Base-by-base conservation (phyloP, 139 green algal genomes). In the Diplosphaera chodatii region DNA sequence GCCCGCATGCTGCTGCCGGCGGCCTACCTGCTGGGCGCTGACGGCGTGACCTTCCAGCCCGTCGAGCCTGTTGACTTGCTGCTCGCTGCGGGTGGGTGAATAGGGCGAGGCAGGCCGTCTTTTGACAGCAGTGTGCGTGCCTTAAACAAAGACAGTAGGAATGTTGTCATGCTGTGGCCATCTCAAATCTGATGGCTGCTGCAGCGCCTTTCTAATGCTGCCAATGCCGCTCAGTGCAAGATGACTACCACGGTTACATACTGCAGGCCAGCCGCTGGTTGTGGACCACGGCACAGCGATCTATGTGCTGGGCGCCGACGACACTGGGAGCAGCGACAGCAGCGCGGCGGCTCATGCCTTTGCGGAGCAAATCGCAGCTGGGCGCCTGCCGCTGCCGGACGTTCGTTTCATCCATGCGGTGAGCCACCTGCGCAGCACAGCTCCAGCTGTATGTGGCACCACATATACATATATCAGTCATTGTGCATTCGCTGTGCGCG, bases 271-370 rank as follows among this genome's bases (percentile, higher is more conserved):
- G 25, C 32, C 74, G 64, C 29, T 66, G 37, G 40, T 88, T 27
- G 65, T 88, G 72, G 80, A 86, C 74, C 66, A 82, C 40, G 82
- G 80, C 37, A 77, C 64, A 1, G 56, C 84, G 29, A 74, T 86
- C 40, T 84, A 82, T 1, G 84, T 80, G 77, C 31, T 82, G 27
- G 13, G 56, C 56, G 48, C 25, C 59, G 2, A 32, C 59, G 6
- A 15, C n/a, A n/a, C n/a, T n/a, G 59, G 27, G 3, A 20, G 59
- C 59, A 65, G 27, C 21, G 59, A 37, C 56, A 34, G 66, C 23
- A 75, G 65, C 28, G 64, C n/a, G n/a, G n/a, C n/a, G n/a, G 37
- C 69, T 65, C 32, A 59, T 3, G 8, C 16, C 48, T 59, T 59
- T 59, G 29, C 37, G 23, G 55, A 34, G 30, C 20, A 32, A 18